Percentiles rank a stretch among this genome's conserved stretches.
Conservation (phyloP, 148 eudicot genomes). For the Persicaria maculosa region DNA sequence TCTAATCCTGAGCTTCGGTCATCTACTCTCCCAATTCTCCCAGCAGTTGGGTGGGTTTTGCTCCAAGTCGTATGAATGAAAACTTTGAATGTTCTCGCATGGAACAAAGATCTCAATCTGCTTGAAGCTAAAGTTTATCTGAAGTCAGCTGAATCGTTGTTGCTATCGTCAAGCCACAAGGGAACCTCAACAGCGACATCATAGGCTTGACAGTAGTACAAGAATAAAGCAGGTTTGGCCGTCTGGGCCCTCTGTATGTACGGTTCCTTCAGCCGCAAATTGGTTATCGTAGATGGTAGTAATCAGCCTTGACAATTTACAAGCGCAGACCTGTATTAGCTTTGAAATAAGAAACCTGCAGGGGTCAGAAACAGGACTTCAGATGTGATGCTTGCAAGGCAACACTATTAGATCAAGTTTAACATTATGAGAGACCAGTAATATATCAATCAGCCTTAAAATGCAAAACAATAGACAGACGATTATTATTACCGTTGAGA, state of each 20-base stretch:
- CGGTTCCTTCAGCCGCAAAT: conserved; percentile 1
- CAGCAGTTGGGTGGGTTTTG: background rate
- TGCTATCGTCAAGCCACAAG: background rate
- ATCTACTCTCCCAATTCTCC: background rate
- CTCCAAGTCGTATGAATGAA: background rate
- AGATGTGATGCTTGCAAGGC: conserved; percentile 29
- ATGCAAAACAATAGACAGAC: conserved; percentile 65
- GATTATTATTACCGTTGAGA: conserved; percentile 82
- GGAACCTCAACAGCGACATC: background rate
- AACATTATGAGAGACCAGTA: background rate
- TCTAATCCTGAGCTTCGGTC: background rate
- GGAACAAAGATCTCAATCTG: background rate
- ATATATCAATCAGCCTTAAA: conserved; percentile 71
- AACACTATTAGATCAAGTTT: background rate
- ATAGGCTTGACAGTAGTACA: background rate
- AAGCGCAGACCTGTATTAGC: conserved; percentile 18
- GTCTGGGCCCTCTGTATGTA: background rate
- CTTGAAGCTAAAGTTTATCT: background rate
- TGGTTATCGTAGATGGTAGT: background rate
- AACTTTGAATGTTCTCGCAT: background rate
- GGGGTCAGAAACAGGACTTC: conserved; percentile 58
- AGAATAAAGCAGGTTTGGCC: background rate
- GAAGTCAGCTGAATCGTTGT: background rate
- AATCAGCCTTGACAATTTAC: background rate
- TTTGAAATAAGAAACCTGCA: conserved; percentile 84